A percentile compares a stretch with the other conserved stretches of the same genome.
Conservation (phyloP, 1,284 basidiomycete species). For the Marasmius oreades region DNA sequence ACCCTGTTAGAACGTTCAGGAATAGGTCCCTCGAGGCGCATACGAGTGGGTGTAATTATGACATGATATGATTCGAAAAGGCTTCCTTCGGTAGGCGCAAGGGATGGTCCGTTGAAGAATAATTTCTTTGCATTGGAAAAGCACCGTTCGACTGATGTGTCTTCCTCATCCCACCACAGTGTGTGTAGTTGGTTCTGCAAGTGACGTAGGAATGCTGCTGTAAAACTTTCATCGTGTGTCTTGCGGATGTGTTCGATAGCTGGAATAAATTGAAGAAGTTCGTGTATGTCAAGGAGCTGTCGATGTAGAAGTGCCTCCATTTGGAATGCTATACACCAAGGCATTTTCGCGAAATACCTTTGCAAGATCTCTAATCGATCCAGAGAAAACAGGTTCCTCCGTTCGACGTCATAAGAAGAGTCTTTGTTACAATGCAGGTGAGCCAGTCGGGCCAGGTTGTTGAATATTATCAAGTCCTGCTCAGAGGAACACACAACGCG, state of each 20-base stretch:
- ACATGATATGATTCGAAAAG: slow-evolving; percentile 54
- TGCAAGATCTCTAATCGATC: slow-evolving; percentile 30
- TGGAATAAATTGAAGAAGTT: slow-evolving; percentile 42
- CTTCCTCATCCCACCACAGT: slow-evolving; percentile 27
- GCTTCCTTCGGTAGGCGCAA: slow-evolving; percentile 31
- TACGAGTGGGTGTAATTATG: slow-evolving; percentile 56
- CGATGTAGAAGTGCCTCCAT: slow-evolving; percentile 45
- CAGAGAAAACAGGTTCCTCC: slow-evolving; percentile 40
- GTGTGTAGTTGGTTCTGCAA: slow-evolving; percentile 32
- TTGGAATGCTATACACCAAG: slow-evolving; percentile 57
- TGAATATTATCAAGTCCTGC: slow-evolving; percentile 36
- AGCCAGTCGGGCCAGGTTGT: slow-evolving; percentile 31
- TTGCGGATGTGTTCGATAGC: slow-evolving; percentile 29
- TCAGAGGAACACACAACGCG: slow-evolving; percentile 40
- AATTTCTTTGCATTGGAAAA: slow-evolving; percentile 31
- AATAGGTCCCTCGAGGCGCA: slow-evolving; percentile 57
- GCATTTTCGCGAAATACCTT: slow-evolving; percentile 31
- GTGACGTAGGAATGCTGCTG: slow-evolving; percentile 38
- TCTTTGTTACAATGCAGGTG: slow-evolving; percentile 32
- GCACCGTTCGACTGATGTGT: slow-evolving; percentile 29
- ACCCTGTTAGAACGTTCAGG: slow-evolving; percentile 67
- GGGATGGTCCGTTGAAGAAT: slow-evolving; percentile 14
- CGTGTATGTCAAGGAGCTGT: slow-evolving; percentile 39
- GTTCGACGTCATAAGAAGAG: slow-evolving; percentile 34
- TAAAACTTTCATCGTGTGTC: slow-evolving; percentile 31